phyloP scores from a whole-genome alignment of 345 rosid genomes.

The Eucalyptus sp. region DNA sequence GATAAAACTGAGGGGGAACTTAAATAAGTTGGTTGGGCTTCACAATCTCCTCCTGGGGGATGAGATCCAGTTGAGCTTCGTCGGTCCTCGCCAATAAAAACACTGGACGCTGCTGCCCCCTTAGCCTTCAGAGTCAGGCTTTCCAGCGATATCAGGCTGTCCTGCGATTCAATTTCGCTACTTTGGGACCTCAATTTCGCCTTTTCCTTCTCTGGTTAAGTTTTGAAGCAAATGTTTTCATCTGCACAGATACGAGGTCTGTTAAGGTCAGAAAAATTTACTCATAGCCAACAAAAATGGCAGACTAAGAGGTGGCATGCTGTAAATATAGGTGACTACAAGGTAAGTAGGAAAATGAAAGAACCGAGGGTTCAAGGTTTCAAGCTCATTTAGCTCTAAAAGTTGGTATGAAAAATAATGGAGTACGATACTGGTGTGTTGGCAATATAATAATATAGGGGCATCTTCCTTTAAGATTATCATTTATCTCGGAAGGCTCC shows the following conservation, averaged over 20 bases:
- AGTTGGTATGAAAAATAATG: not conserved
- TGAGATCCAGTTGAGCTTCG: not conserved
- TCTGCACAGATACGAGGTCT: constrained; percentile 1
- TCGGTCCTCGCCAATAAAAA: not conserved
- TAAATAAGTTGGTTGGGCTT: not conserved
- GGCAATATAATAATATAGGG: constrained; percentile 69
- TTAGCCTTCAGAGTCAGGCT: not conserved
- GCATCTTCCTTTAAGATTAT: constrained; percentile 38
- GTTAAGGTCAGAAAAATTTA: not conserved
- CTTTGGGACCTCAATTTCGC: not conserved
- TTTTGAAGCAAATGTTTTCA: constrained; percentile 17
- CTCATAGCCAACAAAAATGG: not conserved
- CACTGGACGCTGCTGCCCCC: not conserved
- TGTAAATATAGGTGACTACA: not conserved
- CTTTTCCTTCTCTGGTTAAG: constrained; percentile 11
- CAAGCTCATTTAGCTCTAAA: not conserved
- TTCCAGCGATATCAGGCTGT: not conserved
- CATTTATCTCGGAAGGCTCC: constrained; percentile 17
- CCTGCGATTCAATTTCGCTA: not conserved
- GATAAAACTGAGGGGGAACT: not conserved
- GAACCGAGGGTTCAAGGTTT: not conserved
- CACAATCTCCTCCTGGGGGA: not conserved
- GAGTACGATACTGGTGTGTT: constrained; percentile 32
- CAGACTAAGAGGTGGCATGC: not conserved
- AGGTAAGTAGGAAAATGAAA: not conserved